Evolutionary conservation across 73 alveolate species (phyloP).

Genomic region (Paramecium pentaurelia): DNA sequence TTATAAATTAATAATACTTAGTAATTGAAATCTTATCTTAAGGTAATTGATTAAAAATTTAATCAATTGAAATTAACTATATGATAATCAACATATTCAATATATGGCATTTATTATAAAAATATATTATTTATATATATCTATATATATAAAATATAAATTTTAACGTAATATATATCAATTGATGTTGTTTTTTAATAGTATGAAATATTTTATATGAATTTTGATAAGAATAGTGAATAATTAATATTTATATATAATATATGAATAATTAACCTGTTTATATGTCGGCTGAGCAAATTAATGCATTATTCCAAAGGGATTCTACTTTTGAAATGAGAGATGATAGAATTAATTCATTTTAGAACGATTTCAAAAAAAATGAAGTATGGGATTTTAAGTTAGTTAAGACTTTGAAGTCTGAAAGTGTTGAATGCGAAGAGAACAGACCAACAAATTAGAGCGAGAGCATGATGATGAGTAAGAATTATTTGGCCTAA

Average conservation of each 20-base stretch:
- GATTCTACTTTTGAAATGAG: background rate
- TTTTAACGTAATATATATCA: too few relatives aligned
- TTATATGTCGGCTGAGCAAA: slow-evolving; percentile 39
- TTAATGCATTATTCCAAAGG: background rate
- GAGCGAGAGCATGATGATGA: slow-evolving; percentile 52
- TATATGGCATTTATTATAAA: background rate
- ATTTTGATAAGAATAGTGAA: background rate
- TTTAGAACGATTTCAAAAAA: background rate
- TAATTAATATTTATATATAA: background rate
- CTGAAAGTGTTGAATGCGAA: slow-evolving; percentile 21
- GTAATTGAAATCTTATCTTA: background rate
- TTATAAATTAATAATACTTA: too few relatives aligned
- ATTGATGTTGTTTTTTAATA: background rate
- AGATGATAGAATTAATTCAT: slow-evolving; percentile 24
- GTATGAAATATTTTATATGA: background rate
- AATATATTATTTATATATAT: too few relatives aligned
- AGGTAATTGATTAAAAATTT: too few relatives aligned
- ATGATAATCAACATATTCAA: background rate
- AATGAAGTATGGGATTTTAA: background rate
- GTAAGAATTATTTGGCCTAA: background rate
- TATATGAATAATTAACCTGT: slow-evolving; percentile 43
- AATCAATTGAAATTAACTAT: too few relatives aligned
- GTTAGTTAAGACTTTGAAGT: background rate
- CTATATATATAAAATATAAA: too few relatives aligned
- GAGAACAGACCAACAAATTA: slow-evolving; percentile 47